phyloP scores from a whole-genome alignment of 345 rosid genomes.

The Aurinia saxatilis region DNA sequence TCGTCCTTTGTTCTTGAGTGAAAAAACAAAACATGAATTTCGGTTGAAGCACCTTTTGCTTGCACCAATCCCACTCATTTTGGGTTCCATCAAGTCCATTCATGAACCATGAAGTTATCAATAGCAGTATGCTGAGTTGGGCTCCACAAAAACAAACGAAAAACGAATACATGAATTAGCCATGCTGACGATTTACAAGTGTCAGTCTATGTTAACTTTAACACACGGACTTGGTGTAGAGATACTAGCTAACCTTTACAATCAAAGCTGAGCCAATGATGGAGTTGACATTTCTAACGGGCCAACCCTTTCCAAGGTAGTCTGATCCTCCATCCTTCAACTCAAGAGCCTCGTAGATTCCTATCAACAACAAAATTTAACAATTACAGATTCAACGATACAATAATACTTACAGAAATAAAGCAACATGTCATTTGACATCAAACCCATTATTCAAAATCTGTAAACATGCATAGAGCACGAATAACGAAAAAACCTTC shows the following conservation, averaged over 20 bases:
- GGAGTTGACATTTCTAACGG: constrained; percentile 67
- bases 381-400: not conserved
- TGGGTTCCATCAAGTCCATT: constrained; percentile 95
- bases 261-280: constrained; percentile 83
- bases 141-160: constrained; percentile 29
- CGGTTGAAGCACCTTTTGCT: constrained; percentile 60
- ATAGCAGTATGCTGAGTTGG: constrained; percentile 79
- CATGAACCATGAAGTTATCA: constrained; percentile 87
- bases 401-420: not conserved
- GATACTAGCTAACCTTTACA: constrained; percentile 67
- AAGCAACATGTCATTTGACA: too few relatives aligned
- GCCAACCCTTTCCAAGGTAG: constrained; percentile 97
- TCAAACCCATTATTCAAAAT: too few relatives aligned
- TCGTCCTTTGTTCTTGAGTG: not conserved
- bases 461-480: too few relatives aligned
- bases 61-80: constrained; percentile 99
- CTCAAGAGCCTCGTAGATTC: constrained; percentile 91
- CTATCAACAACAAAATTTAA: constrained; percentile 35
- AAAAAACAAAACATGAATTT: not conserved
- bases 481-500: too few relatives aligned
- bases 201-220: too few relatives aligned
- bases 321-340: constrained; percentile 95
- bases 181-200: not conserved
- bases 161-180: not conserved
- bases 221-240: not conserved